phyloP scores from a whole-genome alignment of 2,329 filamentous ascomycete species.

The Stylonectria norvegica region DNA sequence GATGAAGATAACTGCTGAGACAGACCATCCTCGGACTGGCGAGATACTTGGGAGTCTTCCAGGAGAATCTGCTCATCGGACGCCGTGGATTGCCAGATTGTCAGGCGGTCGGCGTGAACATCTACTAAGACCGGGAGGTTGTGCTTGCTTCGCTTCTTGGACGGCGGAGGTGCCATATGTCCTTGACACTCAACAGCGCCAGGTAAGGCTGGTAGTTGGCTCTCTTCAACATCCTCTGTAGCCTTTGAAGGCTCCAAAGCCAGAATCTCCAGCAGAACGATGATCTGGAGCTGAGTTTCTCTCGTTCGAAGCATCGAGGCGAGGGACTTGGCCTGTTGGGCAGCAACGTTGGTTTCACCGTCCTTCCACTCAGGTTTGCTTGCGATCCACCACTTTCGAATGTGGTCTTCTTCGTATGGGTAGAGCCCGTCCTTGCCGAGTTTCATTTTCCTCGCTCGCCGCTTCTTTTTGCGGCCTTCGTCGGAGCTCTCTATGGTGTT shows the following conservation, averaged over 20 bases:
- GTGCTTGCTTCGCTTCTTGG: conserved; percentile 59
- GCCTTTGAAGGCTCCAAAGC: conserved; percentile 59
- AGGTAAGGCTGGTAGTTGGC: conserved; percentile 45
- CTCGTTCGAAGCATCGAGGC: conserved; percentile 65
- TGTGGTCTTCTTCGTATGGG: conserved; percentile 59
- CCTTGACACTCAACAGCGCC: conserved; percentile 34
- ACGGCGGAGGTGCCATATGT: conserved; percentile 21
- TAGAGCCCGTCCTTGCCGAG: conserved; percentile 68
- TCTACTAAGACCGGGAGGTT: conserved; percentile 66
- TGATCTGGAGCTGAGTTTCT: conserved; percentile 78
- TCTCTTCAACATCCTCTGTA: conserved; percentile 40
- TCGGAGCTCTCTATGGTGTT: conserved; percentile 55
- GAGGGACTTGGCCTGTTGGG: conserved; percentile 57
- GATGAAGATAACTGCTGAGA: conserved; percentile 41
- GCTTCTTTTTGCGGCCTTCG: conserved; percentile 43
- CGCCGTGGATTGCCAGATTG: conserved; percentile 79
- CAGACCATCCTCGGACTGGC: conserved; percentile 32
- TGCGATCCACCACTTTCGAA: conserved; percentile 68
- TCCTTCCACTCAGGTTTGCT: conserved; percentile 51
- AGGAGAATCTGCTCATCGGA: conserved; percentile 53
- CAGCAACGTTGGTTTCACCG: conserved; percentile 45
- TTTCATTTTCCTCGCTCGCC: conserved; percentile 61
- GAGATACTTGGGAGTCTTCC: conserved; percentile 45
- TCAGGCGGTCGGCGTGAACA: conserved; percentile 71
- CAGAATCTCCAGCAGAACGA: conserved; percentile 72